Evolutionary conservation across 2,329 filamentous ascomycete genomes (phyloP), one percentile per base, ranked within the genome.

Genomic region (Trichoderma sp.): DNA sequence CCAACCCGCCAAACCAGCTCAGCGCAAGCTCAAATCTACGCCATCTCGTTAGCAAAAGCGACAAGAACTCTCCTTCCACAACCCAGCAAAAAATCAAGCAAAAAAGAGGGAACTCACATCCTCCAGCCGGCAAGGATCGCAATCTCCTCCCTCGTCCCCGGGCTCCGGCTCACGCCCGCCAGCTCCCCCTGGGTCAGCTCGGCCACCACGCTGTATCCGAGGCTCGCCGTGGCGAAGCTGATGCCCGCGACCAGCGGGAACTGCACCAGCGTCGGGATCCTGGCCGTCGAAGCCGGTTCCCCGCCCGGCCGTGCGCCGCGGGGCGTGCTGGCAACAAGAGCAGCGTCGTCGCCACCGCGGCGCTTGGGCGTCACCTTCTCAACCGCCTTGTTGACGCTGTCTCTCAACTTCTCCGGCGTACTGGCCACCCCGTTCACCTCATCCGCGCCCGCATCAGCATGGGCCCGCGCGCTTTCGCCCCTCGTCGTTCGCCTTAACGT

Each of bases 1-100:
- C 92, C 74, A 90, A 91, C 68, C 88, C 83, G 50, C 87, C 81
- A 71, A 85, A 85, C 92, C 92, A 97, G 54, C 86, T 89, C 54
- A 93, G 73, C 26, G 81, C 86, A 61, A 96, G 81, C 74, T 93
- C 88, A 54, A 87, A 75, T 74, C 85, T 91, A 47, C 50, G 24
- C n/a, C 34, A 48, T 47, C 48, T 24, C 45, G 58, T 64, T 39
- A 57, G 41, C 47, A 48, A 51, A n/a, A n/a, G 21, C 3, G 30
- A 47, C 21, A 26, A 26, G 47, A 14, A 10, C 14, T 14, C 21
- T 24, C 3, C 21, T 3, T 24, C 21, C 5, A 15, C 30, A 30
- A 30, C 2, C 21, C 21, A 30, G 30, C 39, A 24, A 39, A 34
- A 17, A 10, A 21, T 1, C 12, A 55, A 14, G 47, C 5, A 28